These are phyloP conservation scores for Neonectria coccinea DNA, from an alignment of 2,329 filamentous ascomycete genomes.

Conservation along the genomic window DNA sequence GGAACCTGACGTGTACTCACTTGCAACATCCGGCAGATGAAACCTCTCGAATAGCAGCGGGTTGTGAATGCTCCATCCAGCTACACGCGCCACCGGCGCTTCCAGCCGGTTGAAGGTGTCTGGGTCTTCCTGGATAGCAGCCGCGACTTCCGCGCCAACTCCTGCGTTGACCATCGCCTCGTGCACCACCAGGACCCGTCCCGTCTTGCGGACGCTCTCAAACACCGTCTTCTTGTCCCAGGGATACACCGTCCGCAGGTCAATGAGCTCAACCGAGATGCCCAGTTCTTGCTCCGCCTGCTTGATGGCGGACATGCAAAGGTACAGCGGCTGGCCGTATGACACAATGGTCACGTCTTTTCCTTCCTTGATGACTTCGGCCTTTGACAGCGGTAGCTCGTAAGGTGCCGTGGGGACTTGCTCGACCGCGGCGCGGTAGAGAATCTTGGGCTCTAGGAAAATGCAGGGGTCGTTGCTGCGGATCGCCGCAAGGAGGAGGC, in stretches of 20 bases:
- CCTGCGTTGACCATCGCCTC: conserved; percentile 93
- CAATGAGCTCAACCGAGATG: conserved; percentile 84
- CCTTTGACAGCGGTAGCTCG: conserved; percentile 85
- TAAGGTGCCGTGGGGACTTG: conserved; percentile 87
- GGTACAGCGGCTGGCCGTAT: conserved; percentile 91
- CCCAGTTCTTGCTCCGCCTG: conserved; percentile 81
- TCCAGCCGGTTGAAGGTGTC: conserved; percentile 84
- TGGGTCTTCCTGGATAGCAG: conserved; percentile 83
- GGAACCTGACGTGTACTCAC: conserved; percentile 67
- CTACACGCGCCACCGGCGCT: conserved; percentile 85
- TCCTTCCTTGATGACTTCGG: conserved; percentile 84
- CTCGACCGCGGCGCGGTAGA: conserved; percentile 92
- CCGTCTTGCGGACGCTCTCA: conserved; percentile 87
- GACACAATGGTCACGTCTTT: conserved; percentile 86
- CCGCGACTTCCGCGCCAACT: conserved; percentile 88
- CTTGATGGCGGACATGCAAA: conserved; percentile 80
- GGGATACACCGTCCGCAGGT: conserved; percentile 88
- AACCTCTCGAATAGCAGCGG: conserved; percentile 84
- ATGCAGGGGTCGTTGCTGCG: conserved; percentile 87
- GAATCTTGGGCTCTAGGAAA: conserved; percentile 94
- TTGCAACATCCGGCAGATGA: conserved; percentile 85
- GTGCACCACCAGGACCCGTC: conserved; percentile 87
- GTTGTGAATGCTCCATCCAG: conserved; percentile 90
- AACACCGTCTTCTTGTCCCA: conserved; percentile 89
- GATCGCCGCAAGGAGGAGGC: conserved; percentile 81